Evolutionary conservation across 768 basidiomycete species (phyloP), one percentile per base, ranked within the genome.

Genomic region (Inosperma sp.): DNA sequence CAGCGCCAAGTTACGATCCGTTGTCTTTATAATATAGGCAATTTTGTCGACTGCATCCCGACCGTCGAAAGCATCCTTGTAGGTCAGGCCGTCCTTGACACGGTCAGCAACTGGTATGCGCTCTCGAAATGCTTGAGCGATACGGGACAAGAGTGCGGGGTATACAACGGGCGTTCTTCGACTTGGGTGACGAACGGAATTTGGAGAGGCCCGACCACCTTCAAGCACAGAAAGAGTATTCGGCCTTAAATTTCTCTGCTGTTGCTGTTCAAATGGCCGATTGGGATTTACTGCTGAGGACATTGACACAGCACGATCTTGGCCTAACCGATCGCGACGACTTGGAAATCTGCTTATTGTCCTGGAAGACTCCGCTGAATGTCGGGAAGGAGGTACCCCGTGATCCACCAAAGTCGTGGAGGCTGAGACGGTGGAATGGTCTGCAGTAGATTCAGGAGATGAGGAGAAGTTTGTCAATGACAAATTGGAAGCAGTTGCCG

Each of bases 11-110:
- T 96, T 98, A 12, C 96, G 80, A 70, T 99, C 96, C 5, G 93
- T 92, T 3, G 96, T 98, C 71, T 94, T 94, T 78, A 98, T 96
- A 64, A 99, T 95, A 63, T 96, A 93, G 12, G 93, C 87, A 57
- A 99, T 91, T 71, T 93, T 91, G 68, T 94, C 92, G 31, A 99
- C 95, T 1, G 96, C 96, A 61, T 95, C 93, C 21, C 94, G 84
- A 4, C 96, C 96, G 64, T 98, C 94, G 60, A 99, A 99, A 2
- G 93, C 83, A 60, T 94, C 92, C 62, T 89, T 92, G 73, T 98
- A 99, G 5, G 91, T 91, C 57, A 99, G 79, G 2, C 93, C 94
- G 63, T 99, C 94, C 68, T 99, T 99, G 67, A 87, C 69, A 46
- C 87, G 79, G 69, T 97, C 94, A 8, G 80, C 63, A 39, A 92